phyloP scores from a whole-genome alignment of 2,329 filamentous ascomycete species.

The Immersiporthe knoxdaviesiana region DNA sequence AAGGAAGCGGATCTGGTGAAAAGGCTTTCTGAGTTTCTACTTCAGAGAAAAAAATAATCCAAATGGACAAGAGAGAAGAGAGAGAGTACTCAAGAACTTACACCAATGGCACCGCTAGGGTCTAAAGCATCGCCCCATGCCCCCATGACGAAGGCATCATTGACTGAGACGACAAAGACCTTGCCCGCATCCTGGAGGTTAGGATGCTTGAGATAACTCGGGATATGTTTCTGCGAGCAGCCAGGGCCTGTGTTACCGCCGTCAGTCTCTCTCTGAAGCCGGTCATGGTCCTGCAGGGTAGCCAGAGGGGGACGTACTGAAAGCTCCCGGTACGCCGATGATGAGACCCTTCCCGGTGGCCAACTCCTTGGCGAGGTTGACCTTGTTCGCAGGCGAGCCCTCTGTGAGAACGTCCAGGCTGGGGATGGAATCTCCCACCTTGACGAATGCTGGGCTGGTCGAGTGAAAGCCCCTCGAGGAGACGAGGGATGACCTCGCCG shows the following conservation, averaged over 20 bases:
- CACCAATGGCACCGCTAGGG: constrained; percentile 72
- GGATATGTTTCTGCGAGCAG: constrained; percentile 71
- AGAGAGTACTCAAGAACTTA: too few species aligned
- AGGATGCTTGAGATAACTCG: constrained; percentile 81
- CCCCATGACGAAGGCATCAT: constrained; percentile 97
- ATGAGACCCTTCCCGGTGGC: constrained; percentile 74
- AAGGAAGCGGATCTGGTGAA: constrained; percentile 77
- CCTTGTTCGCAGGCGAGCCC: constrained; percentile 86
- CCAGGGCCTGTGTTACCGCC: constrained; percentile 39
- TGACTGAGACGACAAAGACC: constrained; percentile 90
- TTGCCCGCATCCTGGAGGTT: constrained; percentile 78
- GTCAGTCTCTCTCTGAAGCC: constrained; percentile 9
- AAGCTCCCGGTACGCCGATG: constrained; percentile 82
- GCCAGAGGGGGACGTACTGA: constrained; percentile 45
- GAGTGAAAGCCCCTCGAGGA: constrained; percentile 61
- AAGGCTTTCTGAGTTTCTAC: neutral
- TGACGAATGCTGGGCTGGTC: constrained; percentile 65
- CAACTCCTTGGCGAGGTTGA: constrained; percentile 82
- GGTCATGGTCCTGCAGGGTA: neutral
- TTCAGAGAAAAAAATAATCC: neutral
- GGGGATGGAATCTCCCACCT: constrained; percentile 80
- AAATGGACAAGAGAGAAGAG: neutral
- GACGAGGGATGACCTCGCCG: constrained; percentile 24
- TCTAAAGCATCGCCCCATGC: constrained; percentile 83
- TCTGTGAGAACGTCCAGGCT: constrained; percentile 78